Evolutionary conservation across 345 rosid genomes (phyloP).

Genomic region (Gossypium australe): DNA sequence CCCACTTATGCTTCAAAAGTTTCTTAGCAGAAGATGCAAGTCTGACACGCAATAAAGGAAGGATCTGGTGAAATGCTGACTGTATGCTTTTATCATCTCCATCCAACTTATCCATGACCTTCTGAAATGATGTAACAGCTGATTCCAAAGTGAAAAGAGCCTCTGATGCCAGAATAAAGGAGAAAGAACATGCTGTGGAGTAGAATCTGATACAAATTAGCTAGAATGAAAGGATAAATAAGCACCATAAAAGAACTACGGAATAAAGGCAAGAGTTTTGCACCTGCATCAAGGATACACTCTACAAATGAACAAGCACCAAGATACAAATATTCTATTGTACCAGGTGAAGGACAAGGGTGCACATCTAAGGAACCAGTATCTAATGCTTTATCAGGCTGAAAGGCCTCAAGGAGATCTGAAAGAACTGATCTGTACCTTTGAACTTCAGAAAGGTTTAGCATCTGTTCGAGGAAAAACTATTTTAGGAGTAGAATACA

Average conservation of each 20-base stretch:
- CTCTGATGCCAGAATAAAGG: slow-evolving; percentile 63
- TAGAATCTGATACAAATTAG: slow-evolving; percentile 7
- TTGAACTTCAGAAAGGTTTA: slow-evolving; percentile 48
- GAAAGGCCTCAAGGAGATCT: slow-evolving; percentile 66
- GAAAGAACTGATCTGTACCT: slow-evolving; percentile 40
- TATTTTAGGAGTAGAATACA: slow-evolving; percentile 5
- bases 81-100: slow-evolving; percentile 25
- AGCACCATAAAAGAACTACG: not conserved
- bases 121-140: slow-evolving; percentile 39
- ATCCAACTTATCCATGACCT: slow-evolving; percentile 32
- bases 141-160: slow-evolving; percentile 63
- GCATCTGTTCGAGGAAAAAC: slow-evolving; percentile 32
- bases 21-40: slow-evolving; percentile 65
- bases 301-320: slow-evolving; percentile 64
- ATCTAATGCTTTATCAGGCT: slow-evolving; percentile 36
- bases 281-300: slow-evolving; percentile 54
- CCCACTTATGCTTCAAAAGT: slow-evolving; percentile 57
- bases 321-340: slow-evolving; percentile 50
- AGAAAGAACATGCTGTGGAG: slow-evolving; percentile 69
- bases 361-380: slow-evolving; percentile 30
- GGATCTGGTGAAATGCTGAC: slow-evolving; percentile 26
- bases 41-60: slow-evolving; percentile 35
- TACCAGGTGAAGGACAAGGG: slow-evolving; percentile 50
- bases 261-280: slow-evolving; percentile 10
- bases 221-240: not conserved